Conservation (phyloP, 192 early-diverging fungal genomes). For the Gryganskiella cystojenkinii region DNA sequence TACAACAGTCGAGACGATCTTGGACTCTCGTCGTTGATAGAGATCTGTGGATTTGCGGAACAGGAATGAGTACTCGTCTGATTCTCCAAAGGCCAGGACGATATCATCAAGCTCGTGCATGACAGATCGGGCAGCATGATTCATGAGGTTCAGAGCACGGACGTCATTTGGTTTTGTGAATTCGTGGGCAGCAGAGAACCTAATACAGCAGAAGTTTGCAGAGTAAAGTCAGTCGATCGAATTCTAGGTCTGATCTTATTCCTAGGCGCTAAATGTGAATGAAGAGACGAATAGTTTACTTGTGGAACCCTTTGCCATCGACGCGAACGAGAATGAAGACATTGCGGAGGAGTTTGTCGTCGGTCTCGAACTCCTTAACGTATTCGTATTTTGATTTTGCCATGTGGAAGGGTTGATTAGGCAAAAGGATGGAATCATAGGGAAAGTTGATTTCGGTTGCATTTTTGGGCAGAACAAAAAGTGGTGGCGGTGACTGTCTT, state of each 20-base stretch:
- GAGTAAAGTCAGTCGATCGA: background rate
- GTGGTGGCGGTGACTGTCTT: too few relatives aligned
- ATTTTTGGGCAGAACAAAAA: too few relatives aligned
- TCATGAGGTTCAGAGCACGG: constrained; percentile 84
- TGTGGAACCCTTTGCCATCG: constrained; percentile 92
- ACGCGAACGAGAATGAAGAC: constrained; percentile 93
- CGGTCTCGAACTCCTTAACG: constrained; percentile 88
- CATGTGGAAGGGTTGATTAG: constrained; percentile 60
- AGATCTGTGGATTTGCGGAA: constrained; percentile 38
- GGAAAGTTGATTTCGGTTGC: too few relatives aligned
- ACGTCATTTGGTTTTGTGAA: constrained; percentile 87
- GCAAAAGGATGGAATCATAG: background rate
- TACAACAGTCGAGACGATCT: constrained; percentile 84
- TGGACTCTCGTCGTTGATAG: constrained; percentile 57
- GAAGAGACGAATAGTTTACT: constrained; percentile 46
- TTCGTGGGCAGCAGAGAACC: constrained; percentile 81
- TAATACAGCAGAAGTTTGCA: constrained; percentile 4
- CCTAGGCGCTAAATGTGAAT: too few relatives aligned
- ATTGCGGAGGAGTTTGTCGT: constrained; percentile 81
- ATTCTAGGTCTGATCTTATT: background rate
- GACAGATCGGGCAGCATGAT: constrained; percentile 79
- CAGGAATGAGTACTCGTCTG: constrained; percentile 87
- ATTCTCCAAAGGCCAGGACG: constrained; percentile 89
- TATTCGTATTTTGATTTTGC: constrained; percentile 96
- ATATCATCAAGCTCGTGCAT: constrained; percentile 86